Evolutionary conservation across 176 grass and related monocot species (phyloP).

Genomic region (Aegilops tauschii): DNA sequence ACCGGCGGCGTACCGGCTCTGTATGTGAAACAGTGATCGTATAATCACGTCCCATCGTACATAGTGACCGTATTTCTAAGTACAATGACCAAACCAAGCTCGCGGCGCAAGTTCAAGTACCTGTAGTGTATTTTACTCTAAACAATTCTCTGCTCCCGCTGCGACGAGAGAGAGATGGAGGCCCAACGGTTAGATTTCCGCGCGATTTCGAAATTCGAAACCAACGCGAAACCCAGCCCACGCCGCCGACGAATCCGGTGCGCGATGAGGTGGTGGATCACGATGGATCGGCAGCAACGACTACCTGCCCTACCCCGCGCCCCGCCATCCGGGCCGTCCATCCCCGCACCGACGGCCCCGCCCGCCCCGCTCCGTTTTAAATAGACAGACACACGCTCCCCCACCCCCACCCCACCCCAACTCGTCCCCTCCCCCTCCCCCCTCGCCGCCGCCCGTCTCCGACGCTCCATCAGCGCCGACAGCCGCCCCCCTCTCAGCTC

Average conservation of each 20-base stretch:
- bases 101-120: no score
- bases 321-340: slow-evolving; percentile 29
- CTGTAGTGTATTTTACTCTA: no score
- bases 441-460: no score
- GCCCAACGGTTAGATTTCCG: background rate
- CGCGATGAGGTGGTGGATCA: background rate
- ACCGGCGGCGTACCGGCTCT: no score
- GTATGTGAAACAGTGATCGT: no score
- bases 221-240: background rate
- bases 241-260: background rate
- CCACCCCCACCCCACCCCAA: no score
- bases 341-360: slow-evolving; percentile 19
- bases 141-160: no score
- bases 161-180: no score
- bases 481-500: background rate
- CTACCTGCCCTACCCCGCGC: background rate
- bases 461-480: no score
- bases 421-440: background rate
- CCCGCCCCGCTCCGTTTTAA: slow-evolving; percentile 30
- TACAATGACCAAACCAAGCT: no score
- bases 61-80: no score
- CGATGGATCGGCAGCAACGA: background rate
- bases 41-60: no score
- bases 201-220: slow-evolving; percentile 8
- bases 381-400: slow-evolving; percentile 16